Conservation (phyloP, 163 green algal species). For the Volvox carteri region DNA sequence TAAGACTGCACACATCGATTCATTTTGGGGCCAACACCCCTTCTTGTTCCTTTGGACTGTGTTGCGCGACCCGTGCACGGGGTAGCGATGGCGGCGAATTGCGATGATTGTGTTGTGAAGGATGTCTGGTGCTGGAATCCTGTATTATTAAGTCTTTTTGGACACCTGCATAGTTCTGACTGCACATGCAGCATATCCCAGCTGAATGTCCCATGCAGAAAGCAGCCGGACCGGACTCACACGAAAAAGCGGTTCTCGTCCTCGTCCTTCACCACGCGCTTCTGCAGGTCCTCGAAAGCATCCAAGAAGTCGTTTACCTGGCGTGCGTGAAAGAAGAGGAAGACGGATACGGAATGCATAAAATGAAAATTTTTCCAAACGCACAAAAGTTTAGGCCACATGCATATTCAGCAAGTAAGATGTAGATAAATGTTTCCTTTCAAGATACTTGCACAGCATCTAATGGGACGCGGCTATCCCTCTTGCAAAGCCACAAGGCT, state of each 20-base stretch:
- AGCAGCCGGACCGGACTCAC: background rate
- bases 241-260: conserved; percentile 47
- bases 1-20: background rate
- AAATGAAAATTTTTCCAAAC: background rate
- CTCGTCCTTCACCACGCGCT: conserved; percentile 29
- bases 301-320: conserved; percentile 14
- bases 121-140: background rate
- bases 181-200: too few relatives aligned
- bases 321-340: background rate
- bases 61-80: background rate
- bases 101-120: background rate
- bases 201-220: too few relatives aligned
- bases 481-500: too few relatives aligned
- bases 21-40: background rate
- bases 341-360: background rate
- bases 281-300: background rate
- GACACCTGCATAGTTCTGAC: too few relatives aligned
- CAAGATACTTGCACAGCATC: background rate
- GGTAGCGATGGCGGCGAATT: background rate
- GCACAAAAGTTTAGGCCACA: background rate
- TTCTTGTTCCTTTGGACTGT: background rate
- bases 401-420: background rate
- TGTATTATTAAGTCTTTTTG: background rate
- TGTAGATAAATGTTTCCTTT: background rate
- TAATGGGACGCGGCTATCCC: too few relatives aligned